Evolutionary conservation across 2,329 filamentous ascomycete genomes (phyloP), one percentile per base, ranked within the genome.

Genomic region (Ilyonectria sp.): DNA sequence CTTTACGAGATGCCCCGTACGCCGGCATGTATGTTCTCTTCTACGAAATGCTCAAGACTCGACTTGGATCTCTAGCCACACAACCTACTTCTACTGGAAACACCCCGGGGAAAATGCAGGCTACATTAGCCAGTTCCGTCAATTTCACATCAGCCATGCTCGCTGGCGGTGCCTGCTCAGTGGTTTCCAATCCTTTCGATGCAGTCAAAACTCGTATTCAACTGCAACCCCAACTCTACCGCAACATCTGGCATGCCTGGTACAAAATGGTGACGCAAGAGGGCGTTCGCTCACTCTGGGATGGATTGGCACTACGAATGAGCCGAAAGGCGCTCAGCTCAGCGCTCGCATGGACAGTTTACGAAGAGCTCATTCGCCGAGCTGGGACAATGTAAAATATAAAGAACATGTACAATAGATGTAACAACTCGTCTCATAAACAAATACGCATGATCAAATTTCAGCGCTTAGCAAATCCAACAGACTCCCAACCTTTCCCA

Each of bases 261-360:
- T 88, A 86, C 75, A 87, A 90, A 77, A 97, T 99, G 92, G 79
- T 98, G 4, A 81, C 83, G 1, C 92, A 97, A 75, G 95, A 98
- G 70, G 95, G 95, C 0, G 74, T 93, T 21, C 87, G 92, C 60
- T 93, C 93, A 68, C 86, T 99, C 65, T 95, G 96, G 81, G 93
- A 96, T 79, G 96, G 96, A 1, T 81, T 99, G 63, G 93, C 89
- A 1, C 84, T 99, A 72, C 89, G 96, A 63, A 97, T 98, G 86
- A 93, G 91, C 52, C 88, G 96, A 73, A 99, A 99, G 81, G 95
- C 94, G 6, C 82, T 98, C 50, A 98, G 95, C 80, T 95, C 93
- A 59, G 96, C 96, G n/a, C 86, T 98, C 73, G 95, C 95, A 8
- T 99, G 96, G 96, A 98, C 95, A 10, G 86, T 98, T 46, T 99